Base-by-base conservation (phyloP, 2,329 filamentous ascomycete genomes). In the Gyromitra esculenta region DNA sequence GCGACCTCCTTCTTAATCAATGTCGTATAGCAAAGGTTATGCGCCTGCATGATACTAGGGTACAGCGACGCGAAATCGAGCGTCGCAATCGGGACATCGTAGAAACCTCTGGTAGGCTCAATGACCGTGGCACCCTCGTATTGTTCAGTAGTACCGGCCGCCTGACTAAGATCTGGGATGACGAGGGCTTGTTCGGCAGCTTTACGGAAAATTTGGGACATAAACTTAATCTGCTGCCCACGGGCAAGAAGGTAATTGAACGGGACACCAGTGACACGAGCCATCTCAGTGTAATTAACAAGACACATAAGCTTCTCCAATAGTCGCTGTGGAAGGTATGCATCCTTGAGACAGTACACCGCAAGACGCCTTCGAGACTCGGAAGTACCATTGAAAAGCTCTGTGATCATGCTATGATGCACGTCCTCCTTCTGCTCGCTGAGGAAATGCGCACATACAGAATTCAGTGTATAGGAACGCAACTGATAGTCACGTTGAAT, bases 201-300 rank as follows among this genome's bases (percentile, higher is more conserved):
- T 84, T 98, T 98, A 73, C 96, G 91, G 87, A 97, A 99, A 15
- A 99, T 87, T 82, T 99, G 96, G 83, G 94, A 98, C 85, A 99
- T 89, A 85, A 99, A 99, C 82, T 97, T 97, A 83, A 99, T 91
- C 84, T 99, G 96, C 83, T 99, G 96, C 57, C 96, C 96, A 82
- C 94, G 90, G 31, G 96, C 90, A 1, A 99, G 88, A 57, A 99
- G 87, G 82, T 91, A 97, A 82, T 97, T 98, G 86, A 99, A 99
- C 0, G 96, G 96, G 3, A 99, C 95, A 81, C 96, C 96, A 35
- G 96, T 99, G 84, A 99, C 96, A 89, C 96, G 96, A 74, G 96
- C 95, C 96, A 99, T 99, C 85, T 99, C 96, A 0, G 96, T 98
- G 82, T 98, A 98, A 83, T 99, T 99, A 84, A 97, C 92, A n/a